Evolutionary conservation across 345 rosid species (phyloP).

Genomic region (Populus davidiana): DNA sequence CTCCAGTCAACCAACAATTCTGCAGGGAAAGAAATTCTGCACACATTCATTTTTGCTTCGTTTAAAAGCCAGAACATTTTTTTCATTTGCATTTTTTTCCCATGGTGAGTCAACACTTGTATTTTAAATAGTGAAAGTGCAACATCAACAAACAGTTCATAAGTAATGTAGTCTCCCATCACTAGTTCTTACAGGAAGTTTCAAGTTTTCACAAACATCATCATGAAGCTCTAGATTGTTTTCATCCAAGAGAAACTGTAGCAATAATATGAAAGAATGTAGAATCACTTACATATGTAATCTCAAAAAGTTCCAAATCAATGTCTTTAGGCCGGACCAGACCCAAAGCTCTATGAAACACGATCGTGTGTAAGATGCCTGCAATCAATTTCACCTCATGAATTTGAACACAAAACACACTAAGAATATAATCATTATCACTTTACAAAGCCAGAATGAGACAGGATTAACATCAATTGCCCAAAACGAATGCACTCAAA

Average conservation of each 20-base stretch:
- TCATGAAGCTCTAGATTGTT: not conserved
- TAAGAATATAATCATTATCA: not conserved
- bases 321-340: conserved; percentile 88
- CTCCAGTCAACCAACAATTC: too few relatives aligned
- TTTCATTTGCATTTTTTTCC: too few relatives aligned
- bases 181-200: not conserved
- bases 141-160: too few relatives aligned
- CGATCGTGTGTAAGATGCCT: conserved; percentile 87
- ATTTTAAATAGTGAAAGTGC: too few relatives aligned
- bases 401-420: not conserved
- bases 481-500: too few relatives aligned
- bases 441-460: too few relatives aligned
- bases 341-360: conserved; percentile 91
- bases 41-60: too few relatives aligned
- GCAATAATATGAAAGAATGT: not conserved
- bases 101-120: too few relatives aligned
- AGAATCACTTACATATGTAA: conserved; percentile 66
- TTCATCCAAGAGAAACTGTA: not conserved
- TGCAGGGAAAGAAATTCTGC: too few relatives aligned
- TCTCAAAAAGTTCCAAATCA: conserved; percentile 83
- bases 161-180: not conserved
- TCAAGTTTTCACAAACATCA: not conserved
- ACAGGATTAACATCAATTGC: too few relatives aligned
- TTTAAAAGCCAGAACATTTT: too few relatives aligned
- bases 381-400: conserved; percentile 16